A percentile compares a stretch with the other conserved stretches of the same genome.
Evolutionary conservation across 305 asterid genomes (phyloP).

Genomic region (Fraxinus platypoda): DNA sequence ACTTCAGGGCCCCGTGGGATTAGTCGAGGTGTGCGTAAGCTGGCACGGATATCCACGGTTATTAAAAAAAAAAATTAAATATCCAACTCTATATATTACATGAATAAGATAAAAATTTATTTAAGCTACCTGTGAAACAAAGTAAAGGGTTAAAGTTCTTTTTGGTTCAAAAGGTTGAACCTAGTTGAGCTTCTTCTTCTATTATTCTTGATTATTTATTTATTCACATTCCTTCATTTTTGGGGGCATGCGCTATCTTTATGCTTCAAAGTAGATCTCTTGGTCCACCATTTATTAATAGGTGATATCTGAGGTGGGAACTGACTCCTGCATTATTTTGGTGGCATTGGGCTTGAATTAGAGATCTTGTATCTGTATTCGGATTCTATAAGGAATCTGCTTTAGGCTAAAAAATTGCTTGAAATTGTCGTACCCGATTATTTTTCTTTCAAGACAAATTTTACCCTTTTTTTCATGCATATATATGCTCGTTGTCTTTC

Average conservation of each 20-base stretch:
- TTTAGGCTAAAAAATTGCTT: not conserved
- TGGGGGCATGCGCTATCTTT: not conserved
- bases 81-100: not conserved
- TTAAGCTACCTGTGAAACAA: not conserved
- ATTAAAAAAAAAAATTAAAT: no score
- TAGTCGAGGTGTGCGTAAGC: no score
- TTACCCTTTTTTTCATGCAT: not conserved
- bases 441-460: not conserved
- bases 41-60: no score
- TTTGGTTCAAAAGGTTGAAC: not conserved
- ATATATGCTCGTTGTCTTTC: not conserved
- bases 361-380: conserved; percentile 15
- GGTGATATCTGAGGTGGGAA: not conserved
- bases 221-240: not conserved
- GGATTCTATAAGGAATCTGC: not conserved
- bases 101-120: not conserved
- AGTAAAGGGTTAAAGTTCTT: not conserved
- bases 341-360: not conserved
- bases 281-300: conserved; percentile 10
- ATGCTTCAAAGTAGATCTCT: not conserved
- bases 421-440: not conserved
- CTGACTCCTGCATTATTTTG: not conserved
- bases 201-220: not conserved
- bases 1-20: no score
- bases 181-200: not conserved